These are phyloP conservation scores for Amphirosellinia nigrospora DNA, from an alignment of 495 filamentous ascomycete genomes.

Conservation along the genomic window DNA sequence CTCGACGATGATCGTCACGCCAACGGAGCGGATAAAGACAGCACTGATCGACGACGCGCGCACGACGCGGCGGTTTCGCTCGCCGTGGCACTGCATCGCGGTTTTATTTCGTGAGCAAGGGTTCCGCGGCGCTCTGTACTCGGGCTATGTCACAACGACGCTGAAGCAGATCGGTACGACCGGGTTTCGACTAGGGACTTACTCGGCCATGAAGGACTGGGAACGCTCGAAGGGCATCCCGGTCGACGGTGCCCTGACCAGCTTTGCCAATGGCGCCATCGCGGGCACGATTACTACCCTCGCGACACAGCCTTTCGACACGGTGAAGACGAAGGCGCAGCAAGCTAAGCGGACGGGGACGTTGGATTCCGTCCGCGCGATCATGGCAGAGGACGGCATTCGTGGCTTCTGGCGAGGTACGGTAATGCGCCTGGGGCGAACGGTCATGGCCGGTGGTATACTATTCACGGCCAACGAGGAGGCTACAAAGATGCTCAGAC, in stretches of 20 bases:
- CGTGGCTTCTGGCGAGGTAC: slow-evolving; percentile 70
- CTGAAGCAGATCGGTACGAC: slow-evolving; percentile 72
- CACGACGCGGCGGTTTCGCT: slow-evolving; percentile 55
- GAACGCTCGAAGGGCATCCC: slow-evolving; percentile 50
- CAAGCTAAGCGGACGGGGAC: slow-evolving; percentile 59
- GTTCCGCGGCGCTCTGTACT: slow-evolving; percentile 59
- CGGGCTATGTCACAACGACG: slow-evolving; percentile 65
- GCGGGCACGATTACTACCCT: slow-evolving; percentile 67
- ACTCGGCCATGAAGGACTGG: slow-evolving; percentile 70
- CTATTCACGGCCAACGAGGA: slow-evolving; percentile 70
- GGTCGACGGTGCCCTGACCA: slow-evolving; percentile 39
- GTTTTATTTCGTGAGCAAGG: slow-evolving; percentile 58
- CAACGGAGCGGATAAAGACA: slow-evolving; percentile 71
- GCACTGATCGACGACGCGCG: slow-evolving; percentile 73
- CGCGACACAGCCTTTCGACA: slow-evolving; percentile 70
- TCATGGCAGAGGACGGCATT: slow-evolving; percentile 62
- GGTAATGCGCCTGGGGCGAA: slow-evolving; percentile 68
- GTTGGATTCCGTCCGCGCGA: slow-evolving; percentile 56
- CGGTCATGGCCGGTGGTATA: slow-evolving; percentile 69
- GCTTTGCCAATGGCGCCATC: slow-evolving; percentile 66
- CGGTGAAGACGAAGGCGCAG: slow-evolving; percentile 69
- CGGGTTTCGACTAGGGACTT: slow-evolving; percentile 68
- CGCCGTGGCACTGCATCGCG: slow-evolving; percentile 55
- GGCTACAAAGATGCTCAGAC: slow-evolving; percentile 35
- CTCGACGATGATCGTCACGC: slow-evolving; percentile 65